A percentile compares a stretch with the other conserved stretches of the same genome.
Evolutionary conservation across 2,329 filamentous ascomycete species (phyloP).

Genomic region (Coleophoma crateriformis): DNA sequence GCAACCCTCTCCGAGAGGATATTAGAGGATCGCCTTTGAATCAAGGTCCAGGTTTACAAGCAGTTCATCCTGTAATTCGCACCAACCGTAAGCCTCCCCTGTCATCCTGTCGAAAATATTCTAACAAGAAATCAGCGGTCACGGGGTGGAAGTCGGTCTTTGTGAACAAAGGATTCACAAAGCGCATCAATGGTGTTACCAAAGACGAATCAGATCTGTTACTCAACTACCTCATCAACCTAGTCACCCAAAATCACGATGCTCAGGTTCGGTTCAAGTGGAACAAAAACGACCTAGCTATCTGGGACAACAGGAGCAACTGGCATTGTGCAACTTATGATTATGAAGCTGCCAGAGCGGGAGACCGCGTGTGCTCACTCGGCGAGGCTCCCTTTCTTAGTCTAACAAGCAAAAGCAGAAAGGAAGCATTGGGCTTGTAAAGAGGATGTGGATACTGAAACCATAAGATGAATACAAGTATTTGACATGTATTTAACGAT

Average conservation of each 20-base stretch:
- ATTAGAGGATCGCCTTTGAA: conserved; percentile 52
- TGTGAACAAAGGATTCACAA: conserved; percentile 45
- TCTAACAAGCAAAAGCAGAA: conserved; percentile 47
- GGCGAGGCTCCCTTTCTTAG: conserved; percentile 53
- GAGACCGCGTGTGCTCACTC: conserved; percentile 40
- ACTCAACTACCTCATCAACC: conserved; percentile 26
- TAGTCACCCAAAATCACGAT: conserved; percentile 50
- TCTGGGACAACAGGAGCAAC: conserved; percentile 60
- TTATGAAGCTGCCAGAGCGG: conserved; percentile 42
- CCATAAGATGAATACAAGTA: too few species aligned
- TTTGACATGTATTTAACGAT: too few species aligned
- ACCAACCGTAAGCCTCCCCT: conserved; percentile 42
- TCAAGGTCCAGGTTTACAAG: conserved; percentile 40
- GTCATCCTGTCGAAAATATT: conserved; percentile 27
- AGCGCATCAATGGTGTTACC: conserved; percentile 48
- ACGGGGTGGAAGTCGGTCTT: conserved; percentile 36
- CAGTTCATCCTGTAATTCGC: conserved; percentile 43
- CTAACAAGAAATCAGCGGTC: conserved; percentile 36
- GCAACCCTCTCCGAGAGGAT: conserved; percentile 26
- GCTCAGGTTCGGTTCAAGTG: conserved; percentile 50
- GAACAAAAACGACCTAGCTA: conserved; percentile 47
- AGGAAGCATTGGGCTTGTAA: conserved; percentile 63
- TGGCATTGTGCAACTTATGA: conserved; percentile 55
- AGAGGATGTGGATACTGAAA: conserved; percentile 40
- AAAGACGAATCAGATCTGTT: conserved; percentile 46